Evolutionary conservation across 2,329 filamentous ascomycete species (phyloP).

Genomic region (Byssochlamys sp.): DNA sequence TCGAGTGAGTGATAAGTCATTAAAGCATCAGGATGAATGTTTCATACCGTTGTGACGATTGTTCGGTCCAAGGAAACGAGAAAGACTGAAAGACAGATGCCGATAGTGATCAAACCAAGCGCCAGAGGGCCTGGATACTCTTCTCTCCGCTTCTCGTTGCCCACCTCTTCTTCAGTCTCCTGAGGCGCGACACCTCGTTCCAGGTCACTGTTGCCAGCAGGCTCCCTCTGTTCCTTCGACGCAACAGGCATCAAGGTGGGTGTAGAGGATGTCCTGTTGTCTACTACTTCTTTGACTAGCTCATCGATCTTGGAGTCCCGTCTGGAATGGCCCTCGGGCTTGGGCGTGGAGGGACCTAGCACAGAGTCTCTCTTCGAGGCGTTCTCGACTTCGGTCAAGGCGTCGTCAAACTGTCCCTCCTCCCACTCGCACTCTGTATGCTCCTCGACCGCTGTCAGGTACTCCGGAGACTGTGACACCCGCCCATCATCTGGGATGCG

Average conservation of each 20-base stretch:
- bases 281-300: constrained; percentile 2
- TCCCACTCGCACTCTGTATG: constrained; percentile 1
- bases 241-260: neutral
- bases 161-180: neutral
- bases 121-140: constrained; percentile 15
- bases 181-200: neutral
- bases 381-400: constrained; percentile 4
- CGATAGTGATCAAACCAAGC: constrained; percentile 15
- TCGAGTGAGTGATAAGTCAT: neutral
- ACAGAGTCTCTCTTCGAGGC: constrained; percentile 4
- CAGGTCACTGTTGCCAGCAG: neutral
- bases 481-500: neutral
- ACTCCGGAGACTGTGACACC: neutral
- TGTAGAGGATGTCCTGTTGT: neutral
- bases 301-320: constrained; percentile 9
- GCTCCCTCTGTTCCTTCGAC: neutral
- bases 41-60: constrained; percentile 13
- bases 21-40: neutral
- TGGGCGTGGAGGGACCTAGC: constrained; percentile 1
- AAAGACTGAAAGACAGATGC: constrained; percentile 20
- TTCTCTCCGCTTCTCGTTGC: neutral
- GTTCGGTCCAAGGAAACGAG: constrained; percentile 18
- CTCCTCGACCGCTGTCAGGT: neutral
- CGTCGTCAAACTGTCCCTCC: constrained; percentile 5
- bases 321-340: constrained; percentile 1